phyloP scores from a whole-genome alignment of 352 stramenopile species.

The Globisporangium barbulae region DNA sequence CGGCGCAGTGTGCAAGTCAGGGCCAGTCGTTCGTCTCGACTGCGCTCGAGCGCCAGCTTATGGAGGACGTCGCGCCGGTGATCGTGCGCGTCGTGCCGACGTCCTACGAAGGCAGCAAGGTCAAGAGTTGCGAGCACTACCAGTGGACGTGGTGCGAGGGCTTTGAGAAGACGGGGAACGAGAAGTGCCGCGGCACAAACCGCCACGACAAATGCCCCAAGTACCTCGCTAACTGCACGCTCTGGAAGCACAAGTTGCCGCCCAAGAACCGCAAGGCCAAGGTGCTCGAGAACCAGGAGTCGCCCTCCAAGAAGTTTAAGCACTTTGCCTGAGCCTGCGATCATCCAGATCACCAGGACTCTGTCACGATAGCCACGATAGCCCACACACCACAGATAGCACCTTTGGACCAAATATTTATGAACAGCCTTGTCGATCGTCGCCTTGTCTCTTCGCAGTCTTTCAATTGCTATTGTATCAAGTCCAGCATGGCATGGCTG shows the following conservation, averaged over 20 bases:
- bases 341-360: background rate
- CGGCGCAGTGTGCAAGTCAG: slow-evolving; percentile 52
- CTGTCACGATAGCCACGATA: background rate
- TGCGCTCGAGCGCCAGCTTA: slow-evolving; percentile 57
- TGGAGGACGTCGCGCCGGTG: slow-evolving; percentile 76
- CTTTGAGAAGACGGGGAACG: slow-evolving; percentile 79
- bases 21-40: slow-evolving; percentile 43
- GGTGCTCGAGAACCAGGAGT: slow-evolving; percentile 70
- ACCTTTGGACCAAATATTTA: slow-evolving; percentile 1
- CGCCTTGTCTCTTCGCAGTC: background rate
- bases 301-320: slow-evolving; percentile 81
- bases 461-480: background rate
- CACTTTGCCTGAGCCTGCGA: slow-evolving; percentile 51
- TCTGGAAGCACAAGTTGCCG: slow-evolving; percentile 84
- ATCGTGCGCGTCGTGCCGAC: slow-evolving; percentile 74
- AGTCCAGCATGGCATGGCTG: background rate
- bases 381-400: background rate
- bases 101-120: slow-evolving; percentile 68
- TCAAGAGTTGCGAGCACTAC: slow-evolving; percentile 84
- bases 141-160: slow-evolving; percentile 87
- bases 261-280: slow-evolving; percentile 84
- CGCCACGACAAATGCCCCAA: slow-evolving; percentile 85
- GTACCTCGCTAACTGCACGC: slow-evolving; percentile 82
- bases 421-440: background rate
- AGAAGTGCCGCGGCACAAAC: slow-evolving; percentile 83